Conservation (phyloP, 148 eudicot species). For the Fagopyrum tataricum region DNA sequence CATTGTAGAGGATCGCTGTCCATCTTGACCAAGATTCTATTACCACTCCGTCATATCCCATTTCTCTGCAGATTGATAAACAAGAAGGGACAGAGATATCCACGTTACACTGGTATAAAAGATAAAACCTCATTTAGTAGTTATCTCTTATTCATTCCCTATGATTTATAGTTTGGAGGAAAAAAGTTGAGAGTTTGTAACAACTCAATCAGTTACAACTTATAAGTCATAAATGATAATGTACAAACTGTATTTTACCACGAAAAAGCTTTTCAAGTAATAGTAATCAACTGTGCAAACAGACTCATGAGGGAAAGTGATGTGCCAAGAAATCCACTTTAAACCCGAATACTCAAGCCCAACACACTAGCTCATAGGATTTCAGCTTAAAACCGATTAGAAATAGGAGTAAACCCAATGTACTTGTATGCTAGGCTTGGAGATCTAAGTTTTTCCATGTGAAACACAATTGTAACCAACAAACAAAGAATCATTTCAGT, state of each 20-base stretch:
- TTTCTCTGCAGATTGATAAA: conserved; percentile 46
- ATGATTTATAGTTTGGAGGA: neutral
- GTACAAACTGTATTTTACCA: neutral
- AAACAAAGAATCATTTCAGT: neutral
- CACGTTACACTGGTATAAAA: neutral
- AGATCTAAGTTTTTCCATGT: too few species aligned
- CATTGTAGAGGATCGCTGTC: conserved; percentile 79
- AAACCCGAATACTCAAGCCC: too few species aligned
- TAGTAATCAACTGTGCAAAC: neutral
- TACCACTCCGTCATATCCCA: conserved; percentile 90
- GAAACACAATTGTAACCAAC: too few species aligned
- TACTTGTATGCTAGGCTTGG: too few species aligned
- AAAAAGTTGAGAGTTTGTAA: neutral
- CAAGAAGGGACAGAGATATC: neutral
- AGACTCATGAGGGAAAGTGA: neutral
- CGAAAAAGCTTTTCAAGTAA: neutral
- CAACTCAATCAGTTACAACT: neutral
- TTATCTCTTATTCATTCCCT: neutral
- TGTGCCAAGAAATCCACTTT: too few species aligned
- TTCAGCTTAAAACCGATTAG: too few species aligned
- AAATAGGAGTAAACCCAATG: too few species aligned
- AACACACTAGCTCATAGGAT: too few species aligned
- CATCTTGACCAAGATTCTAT: conserved; percentile 99
- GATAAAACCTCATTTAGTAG: neutral
- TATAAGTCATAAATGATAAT: neutral